Conservation (phyloP, 2,329 filamentous ascomycete species). For the Pseudocercospora musae region DNA sequence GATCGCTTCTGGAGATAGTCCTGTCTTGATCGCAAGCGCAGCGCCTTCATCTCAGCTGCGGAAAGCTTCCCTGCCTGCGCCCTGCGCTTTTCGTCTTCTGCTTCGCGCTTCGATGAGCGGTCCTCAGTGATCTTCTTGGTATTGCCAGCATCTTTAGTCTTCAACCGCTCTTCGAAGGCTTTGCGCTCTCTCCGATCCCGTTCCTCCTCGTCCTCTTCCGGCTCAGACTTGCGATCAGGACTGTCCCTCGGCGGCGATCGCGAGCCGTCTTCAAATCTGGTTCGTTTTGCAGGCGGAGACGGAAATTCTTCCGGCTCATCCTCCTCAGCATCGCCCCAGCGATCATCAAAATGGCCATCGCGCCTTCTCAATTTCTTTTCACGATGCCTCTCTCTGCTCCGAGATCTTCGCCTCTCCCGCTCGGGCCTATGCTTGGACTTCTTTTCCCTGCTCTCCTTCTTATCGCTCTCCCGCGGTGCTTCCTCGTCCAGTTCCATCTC, state of each 20-base stretch:
- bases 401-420: constrained; percentile 33
- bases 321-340: constrained; percentile 76
- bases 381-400: constrained; percentile 40
- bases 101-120: constrained; percentile 42
- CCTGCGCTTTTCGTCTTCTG: constrained; percentile 56
- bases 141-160: constrained; percentile 66
- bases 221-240: constrained; percentile 19
- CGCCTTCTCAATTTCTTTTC: constrained; percentile 51
- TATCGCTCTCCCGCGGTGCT: constrained; percentile 22
- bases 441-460: constrained; percentile 27
- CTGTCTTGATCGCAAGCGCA: constrained; percentile 80
- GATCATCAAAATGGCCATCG: constrained; percentile 65
- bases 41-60: constrained; percentile 70
- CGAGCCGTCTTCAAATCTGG: constrained; percentile 61
- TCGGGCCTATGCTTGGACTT: constrained; percentile 41
- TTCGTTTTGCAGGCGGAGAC: constrained; percentile 68
- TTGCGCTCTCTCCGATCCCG: constrained; percentile 72
- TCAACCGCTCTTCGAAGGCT: constrained; percentile 73
- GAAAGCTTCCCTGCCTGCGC: constrained; percentile 62
- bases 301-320: constrained; percentile 57
- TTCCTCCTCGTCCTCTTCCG: constrained; percentile 40
- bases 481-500: constrained; percentile 52
- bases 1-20: constrained; percentile 94
- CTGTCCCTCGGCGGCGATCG: constrained; percentile 27
- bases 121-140: constrained; percentile 67